Evolutionary conservation across 208 protist genomes (phyloP).

Genomic region (Trypanosoma platydactyli): DNA sequence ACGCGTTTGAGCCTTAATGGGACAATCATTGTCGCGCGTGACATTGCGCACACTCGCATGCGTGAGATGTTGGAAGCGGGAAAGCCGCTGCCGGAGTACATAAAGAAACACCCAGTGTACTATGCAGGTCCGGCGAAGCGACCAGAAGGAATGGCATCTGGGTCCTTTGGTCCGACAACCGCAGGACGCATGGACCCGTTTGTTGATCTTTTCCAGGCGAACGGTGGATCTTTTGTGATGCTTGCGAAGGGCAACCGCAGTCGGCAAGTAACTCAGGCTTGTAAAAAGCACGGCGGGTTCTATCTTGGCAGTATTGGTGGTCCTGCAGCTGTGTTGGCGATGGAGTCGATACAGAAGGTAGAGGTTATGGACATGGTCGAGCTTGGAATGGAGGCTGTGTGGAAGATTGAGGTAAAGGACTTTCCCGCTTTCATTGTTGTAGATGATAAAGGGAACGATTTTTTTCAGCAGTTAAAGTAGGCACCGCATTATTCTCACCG

Average conservation of each 20-base stretch:
- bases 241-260: slow-evolving; percentile 97
- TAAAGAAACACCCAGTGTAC: slow-evolving; percentile 95
- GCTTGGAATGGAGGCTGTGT: slow-evolving; percentile 92
- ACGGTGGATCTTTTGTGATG: slow-evolving; percentile 91
- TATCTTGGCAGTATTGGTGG: slow-evolving; percentile 98
- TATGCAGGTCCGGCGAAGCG: slow-evolving; percentile 97
- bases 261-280: slow-evolving; percentile 91
- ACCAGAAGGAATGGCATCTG: slow-evolving; percentile 91
- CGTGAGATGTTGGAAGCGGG: slow-evolving; percentile 90
- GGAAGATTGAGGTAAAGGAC: slow-evolving; percentile 95
- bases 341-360: slow-evolving; percentile 93
- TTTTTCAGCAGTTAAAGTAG: too few species aligned
- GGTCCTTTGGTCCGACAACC: slow-evolving; percentile 97
- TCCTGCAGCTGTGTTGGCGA: slow-evolving; percentile 93
- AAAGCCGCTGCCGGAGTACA: slow-evolving; percentile 91
- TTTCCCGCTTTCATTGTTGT: slow-evolving; percentile 98
- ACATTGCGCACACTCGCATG: slow-evolving; percentile 98
- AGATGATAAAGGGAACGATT: slow-evolving; percentile 98
- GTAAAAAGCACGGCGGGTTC: slow-evolving; percentile 96
- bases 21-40: slow-evolving; percentile 96
- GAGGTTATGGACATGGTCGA: slow-evolving; percentile 91
- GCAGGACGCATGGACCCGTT: slow-evolving; percentile 97
- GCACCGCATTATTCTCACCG: too few species aligned
- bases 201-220: slow-evolving; percentile 93
- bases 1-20: slow-evolving; percentile 93